Evolutionary conservation across 306 rosid genomes (phyloP), one percentile per base, ranked within the genome.

Genomic region (Pyrus pyrifolia): DNA sequence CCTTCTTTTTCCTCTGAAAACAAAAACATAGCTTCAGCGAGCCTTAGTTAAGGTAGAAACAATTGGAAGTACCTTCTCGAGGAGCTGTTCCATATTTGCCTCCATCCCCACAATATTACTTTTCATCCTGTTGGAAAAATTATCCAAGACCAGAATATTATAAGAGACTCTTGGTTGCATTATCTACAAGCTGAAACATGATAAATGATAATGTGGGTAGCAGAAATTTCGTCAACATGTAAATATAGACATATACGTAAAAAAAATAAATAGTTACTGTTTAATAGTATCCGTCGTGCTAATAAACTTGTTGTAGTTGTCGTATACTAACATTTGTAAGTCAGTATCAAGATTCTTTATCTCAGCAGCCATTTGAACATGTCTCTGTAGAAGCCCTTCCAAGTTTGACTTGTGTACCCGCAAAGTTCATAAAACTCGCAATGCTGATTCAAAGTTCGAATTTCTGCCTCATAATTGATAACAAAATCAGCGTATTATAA

Each of bases 271-370:
- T 15, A 69, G 25, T 65, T 57, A 89, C 96, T 96, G 93, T 86
- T 89, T 92, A 14, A 95, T 92, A 9, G 97, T 88, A 85, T 92
- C 98, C 0, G 98, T 95, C 25, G 96, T 97, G 27, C 97, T 90
- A 74, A 95, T 86, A 81, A 95, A 92, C 85, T 92, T 95, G 82
- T 90, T 95, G 81, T 92, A 95, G 80, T 95, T 89, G 86, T 95
- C 98, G 67, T 90, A 95, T 4, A 95, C 97, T 23, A 95, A 72
- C 97, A 92, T 95, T 84, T 95, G 98, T 78, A 95, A 79, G 79
- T 92, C 98, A 14, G 97, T 95, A 76, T 95, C 98, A 4, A 95
- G 97, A 88, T 95, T 95, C 96, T 95, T 95, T n/a, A 92, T 92
- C 81, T 95, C 98, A 22, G 98, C 97, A 3, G 98, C 97, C 92